Evolutionary conservation across 192 early-diverging fungal genomes (phyloP), one percentile per base, ranked within the genome.

Genomic region (Entomortierella lignicola): DNA sequence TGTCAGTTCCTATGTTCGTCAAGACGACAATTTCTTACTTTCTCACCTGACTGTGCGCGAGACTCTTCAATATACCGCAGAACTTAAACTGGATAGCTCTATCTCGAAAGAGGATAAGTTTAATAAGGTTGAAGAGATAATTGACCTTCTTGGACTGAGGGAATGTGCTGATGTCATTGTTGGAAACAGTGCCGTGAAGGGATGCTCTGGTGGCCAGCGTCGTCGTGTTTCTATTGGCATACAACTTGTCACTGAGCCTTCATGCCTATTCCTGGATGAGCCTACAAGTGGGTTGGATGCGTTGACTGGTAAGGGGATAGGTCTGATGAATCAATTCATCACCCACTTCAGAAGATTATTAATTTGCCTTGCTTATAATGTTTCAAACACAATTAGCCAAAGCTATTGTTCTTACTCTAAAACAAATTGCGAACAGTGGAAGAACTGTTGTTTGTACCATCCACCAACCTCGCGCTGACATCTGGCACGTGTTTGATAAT

Each of bases 391-490:
- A 29, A 20, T 51, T 34, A 73, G 75, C 75, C 26, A 79, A 79
- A 43, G 67, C 75, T 12, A 67, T 79, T 7, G 75, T 79, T 4
- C 57, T 79, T 13, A 79, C 75, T 0, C 57, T 79, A 1, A 79
- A 79, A 44, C 60, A 61, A 56, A 79, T 79, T 31, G 75, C 75
- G 10, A 68, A 67, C 6, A 79, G 75, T 12, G 75, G 75, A 52
- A 63, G 75, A 90, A 92, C 80, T 8, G 85, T 95, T 26, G 83
- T 97, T 23, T 90, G 92, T 80, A 95, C 92, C 10, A 94, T 97
- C 62, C 96, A 97, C 71, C 95, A 96, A 83, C 96, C 96, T 32
- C 87, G 88, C 53, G 90, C 90, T 2, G 89, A 93, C 54, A 88
- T 94, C 50, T 96, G 89, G 82, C 84, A 85, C 21, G 83, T 92